phyloP scores from a whole-genome alignment of 1,139 yeast species.

The Yamadazyma dushanensis region DNA sequence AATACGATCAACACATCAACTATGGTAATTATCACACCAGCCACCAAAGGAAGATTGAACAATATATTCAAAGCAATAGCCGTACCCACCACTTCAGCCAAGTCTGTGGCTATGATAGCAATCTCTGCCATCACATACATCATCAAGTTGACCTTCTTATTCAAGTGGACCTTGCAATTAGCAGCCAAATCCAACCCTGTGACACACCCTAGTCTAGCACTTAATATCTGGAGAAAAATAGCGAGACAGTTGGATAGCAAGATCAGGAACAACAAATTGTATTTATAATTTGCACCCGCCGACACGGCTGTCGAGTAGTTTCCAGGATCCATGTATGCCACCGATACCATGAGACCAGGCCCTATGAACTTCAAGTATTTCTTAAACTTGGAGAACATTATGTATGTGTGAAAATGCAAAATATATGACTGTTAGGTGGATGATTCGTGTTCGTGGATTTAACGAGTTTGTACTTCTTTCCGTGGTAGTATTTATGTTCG shows the following conservation, averaged over 20 bases:
- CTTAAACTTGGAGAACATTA: slow-evolving; percentile 20
- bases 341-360: slow-evolving; percentile 93
- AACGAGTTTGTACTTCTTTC: too few species aligned
- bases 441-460: too few species aligned
- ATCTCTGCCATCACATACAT: slow-evolving; percentile 78
- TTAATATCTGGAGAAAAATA: slow-evolving; percentile 76
- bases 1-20: slow-evolving; percentile 82
- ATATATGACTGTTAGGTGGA: too few species aligned
- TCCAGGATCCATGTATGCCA: slow-evolving; percentile 98
- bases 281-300: slow-evolving; percentile 86
- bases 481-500: too few species aligned
- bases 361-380: slow-evolving; percentile 75
- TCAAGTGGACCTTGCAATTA: slow-evolving; percentile 76
- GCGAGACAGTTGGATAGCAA: slow-evolving; percentile 85
- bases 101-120: slow-evolving; percentile 89
- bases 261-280: slow-evolving; percentile 77
- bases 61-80: slow-evolving; percentile 86
- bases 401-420: background rate
- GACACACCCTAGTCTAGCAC: slow-evolving; percentile 85
- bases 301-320: slow-evolving; percentile 94
- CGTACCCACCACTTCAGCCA: slow-evolving; percentile 93
- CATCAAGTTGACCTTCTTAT: slow-evolving; percentile 56
- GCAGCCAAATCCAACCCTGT: slow-evolving; percentile 90
- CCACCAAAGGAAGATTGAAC: slow-evolving; percentile 70
- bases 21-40: slow-evolving; percentile 81